Evolutionary conservation across 768 basidiomycete species (phyloP), one percentile per base, ranked within the genome.

Genomic region (Russula sp.): DNA sequence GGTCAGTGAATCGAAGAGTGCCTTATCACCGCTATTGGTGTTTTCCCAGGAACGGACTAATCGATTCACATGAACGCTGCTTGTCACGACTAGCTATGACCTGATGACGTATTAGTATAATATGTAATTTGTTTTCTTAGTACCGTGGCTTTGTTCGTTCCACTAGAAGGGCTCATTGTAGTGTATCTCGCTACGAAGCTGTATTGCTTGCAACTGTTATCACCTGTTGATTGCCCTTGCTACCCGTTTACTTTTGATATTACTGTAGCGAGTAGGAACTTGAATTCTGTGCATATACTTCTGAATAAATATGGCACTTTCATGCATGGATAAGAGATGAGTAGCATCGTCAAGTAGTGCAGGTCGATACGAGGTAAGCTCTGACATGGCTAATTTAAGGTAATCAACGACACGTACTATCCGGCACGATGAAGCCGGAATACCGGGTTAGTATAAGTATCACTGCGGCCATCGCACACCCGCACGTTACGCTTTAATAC

Each of bases 91-190:
- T 18, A 59, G 20, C 44, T 55, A 64, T 39, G 63, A 64, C 32
- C 32, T 45, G 52, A 55, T 64, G 52, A 55, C 60, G 58, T 64
- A 64, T 55, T 56, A 20, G 34, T 60, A 55, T 64, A 39, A 42
- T 64, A 55, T 64, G 63, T 64, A 55, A 55, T 50, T 20, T 51
- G 20, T 47, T 60, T 50, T 35, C 14, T 9, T 42, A 45, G 63
- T 53, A 64, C 57, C 22, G 0, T 8, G 14, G 45, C 51, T 58
- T 58, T 34, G 22, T 57, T 58, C 56, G 56, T 58, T 55, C 58
- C n/a, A 44, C 58, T 64, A 64, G 63, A 64, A 34, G 16, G 27
- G 37, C 39, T 60, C 50, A 60, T 63, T 48, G 51, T 58, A 11
- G 37, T 59, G 48, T 59, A 64, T 50, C 35, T 59, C 31, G 51